Evolutionary conservation across 805 yeast species (phyloP), one percentile per base, ranked within the genome.

Genomic region (Kodamaea laetipori): DNA sequence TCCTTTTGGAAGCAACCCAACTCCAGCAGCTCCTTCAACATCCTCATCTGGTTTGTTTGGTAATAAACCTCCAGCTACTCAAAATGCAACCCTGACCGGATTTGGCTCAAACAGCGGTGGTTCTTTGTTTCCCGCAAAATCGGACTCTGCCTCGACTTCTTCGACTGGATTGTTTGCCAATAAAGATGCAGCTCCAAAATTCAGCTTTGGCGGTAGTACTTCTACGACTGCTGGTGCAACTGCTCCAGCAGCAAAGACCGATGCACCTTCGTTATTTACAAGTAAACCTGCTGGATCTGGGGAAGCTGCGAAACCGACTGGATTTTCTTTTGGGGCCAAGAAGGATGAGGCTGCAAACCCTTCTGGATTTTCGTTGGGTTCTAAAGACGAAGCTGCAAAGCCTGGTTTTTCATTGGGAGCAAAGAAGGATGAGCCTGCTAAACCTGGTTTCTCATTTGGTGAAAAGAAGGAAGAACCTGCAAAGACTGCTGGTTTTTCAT

Each of bases 401-500:
- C 50, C 49, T 26, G 32, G 28, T 15, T 19, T 36, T 21, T 24
- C 18, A 5, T 36, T 19, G 8, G 28, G 37, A n/a, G 34, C 17
- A 6, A 35, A 41, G 36, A 19, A 15, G 11, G 34, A 16, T 31
- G 39, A 27, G 10, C 21, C 39, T 37, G n/a, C 35, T 15, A 34
- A 34, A 34, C 39, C 39, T 12, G 46, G 40, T 4, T 37, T 45
- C 23, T 41, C 43, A 3, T 36, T 40, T 37, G 45, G 45, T 3
- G 48, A 42, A 16, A 36, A 50, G 3, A 48, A 43, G 6, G 55
- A 46, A 27, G 48, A 43, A 25, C 44, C 35, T 16, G 51, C 45
- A 33, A 43, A 13, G 6, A 18, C 40, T 9, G 30, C 40, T 54
- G 25, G 64, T 57, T 8, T 57, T 15, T 7, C 45, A 46, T 27